Base-by-base conservation (phyloP, 345 rosid species). In the Gossypium herbaceum region DNA sequence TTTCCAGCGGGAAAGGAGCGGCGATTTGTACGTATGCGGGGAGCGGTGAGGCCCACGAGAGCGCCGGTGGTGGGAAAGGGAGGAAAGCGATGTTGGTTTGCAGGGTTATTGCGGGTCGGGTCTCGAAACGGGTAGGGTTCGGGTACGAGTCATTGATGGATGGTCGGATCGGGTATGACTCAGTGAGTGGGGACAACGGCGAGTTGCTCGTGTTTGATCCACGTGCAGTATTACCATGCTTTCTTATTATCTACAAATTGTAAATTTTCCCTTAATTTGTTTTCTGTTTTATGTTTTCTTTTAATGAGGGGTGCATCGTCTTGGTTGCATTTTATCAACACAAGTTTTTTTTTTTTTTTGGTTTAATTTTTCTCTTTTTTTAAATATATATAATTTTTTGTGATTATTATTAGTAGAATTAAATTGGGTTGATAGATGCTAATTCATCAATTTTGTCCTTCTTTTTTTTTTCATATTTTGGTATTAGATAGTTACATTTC, bases 191-290 rank as follows among this genome's bases (percentile, higher is more conserved):
- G 74, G 91, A 76, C 8, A 84, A 82, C 56, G 98, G 92, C 83
- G 97, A 95, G 91, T 79, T 93, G 80, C 81, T 91, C 19, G 98
- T 93, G 73, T 90, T 90, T 44, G 98, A 95, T 77, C 75, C 89
- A 34, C 93, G 97, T 74, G 99, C 98, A 5, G 93, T 95, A 56
- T 79, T 95, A 75, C 99, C 98, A 52, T 95, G 99, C 82, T 95
- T 95, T 80, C 96, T 95, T 62, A 89, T 95, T 39, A 89, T 93
- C 86, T 95, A 95, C 76, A 90, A 85, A 58, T 75, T 93, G 96
- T 95, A 91, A 92, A 58, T 24, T 58, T 58, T 58, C 12, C 13
- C 9, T 12, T 43, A 47, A 34, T 55, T 12, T 44, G 22, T 77
- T 44, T 52, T 68, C 11, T 73, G 72, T 76, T 61, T 9, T 29